Evolutionary conservation across 2,329 filamentous ascomycete species (phyloP), one percentile per base, ranked within the genome.

Genomic region (Tolypocladium album): DNA sequence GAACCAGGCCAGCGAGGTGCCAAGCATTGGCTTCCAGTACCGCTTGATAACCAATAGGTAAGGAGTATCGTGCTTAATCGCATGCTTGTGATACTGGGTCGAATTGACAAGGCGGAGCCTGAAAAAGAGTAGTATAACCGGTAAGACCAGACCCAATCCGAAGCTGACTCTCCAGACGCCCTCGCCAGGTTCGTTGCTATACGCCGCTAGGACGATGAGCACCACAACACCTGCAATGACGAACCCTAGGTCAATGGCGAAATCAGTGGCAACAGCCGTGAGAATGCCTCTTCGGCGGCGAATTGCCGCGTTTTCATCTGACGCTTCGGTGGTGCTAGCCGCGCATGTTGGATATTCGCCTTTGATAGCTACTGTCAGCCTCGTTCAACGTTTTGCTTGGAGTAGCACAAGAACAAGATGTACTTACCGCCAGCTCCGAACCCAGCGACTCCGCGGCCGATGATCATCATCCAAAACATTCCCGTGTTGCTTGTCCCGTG

Each of bases 101-200:
- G 72, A 83, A 69, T 78, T 81, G 58, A 78, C 68, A 64, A 79
- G 77, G 52, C 74, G 79, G 42, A 84, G 68, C 13, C 82, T 79
- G 61, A 84, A 81, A 67, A 82, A 82, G 57, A 83, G 79, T 20
- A 84, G 74, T 1, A 75, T 74, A 4, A 84, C 68, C 0, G 82
- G 81, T 8, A 70, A 47, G 9, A 64, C 56, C 34, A 67, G 57
- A 8, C 66, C 66, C 5, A 68, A 39, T 8, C 66, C 66, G 20
- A 68, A 68, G 55, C 60, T 61, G 3, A 79, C 74, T 1, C 78
- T 70, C 78, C 78, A 80, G 9, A 79, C 70, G 2, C 75, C 77
- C 57, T 71, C 72, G 66, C 68, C 72, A 53, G 67, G 70, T 40
- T 64, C 64, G 45, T 62, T 67, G 27, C 65, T 67, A 65, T 68